phyloP scores from a whole-genome alignment of 768 basidiomycete species.

The Suillus lakei region DNA sequence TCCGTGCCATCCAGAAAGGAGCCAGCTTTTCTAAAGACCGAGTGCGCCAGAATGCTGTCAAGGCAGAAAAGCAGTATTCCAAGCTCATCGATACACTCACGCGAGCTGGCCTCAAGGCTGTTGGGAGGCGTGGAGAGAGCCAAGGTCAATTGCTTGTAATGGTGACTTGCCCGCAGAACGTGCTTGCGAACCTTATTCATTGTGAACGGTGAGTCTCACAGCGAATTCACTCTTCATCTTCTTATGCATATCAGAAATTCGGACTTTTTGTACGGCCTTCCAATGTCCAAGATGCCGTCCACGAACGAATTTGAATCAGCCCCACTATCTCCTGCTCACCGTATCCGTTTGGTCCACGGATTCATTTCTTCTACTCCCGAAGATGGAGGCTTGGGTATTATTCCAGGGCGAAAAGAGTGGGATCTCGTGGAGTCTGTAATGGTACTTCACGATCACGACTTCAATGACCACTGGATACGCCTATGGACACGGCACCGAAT shows the following conservation, averaged over 20 bases:
- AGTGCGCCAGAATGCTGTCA: constrained; percentile 61
- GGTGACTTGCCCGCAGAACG: constrained; percentile 66
- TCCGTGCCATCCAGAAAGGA: constrained; percentile 51
- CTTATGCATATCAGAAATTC: constrained; percentile 51
- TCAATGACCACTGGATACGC: constrained; percentile 81
- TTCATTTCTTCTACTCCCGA: constrained; percentile 69
- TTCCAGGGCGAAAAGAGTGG: constrained; percentile 75
- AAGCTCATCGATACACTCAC: constrained; percentile 65
- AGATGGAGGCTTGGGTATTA: constrained; percentile 88
- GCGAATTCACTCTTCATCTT: not conserved
- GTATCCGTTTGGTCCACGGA: constrained; percentile 76
- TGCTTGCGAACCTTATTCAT: constrained; percentile 67
- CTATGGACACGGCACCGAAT: constrained; percentile 72
- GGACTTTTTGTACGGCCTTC: constrained; percentile 79
- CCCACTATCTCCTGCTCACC: constrained; percentile 67
- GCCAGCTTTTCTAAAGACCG: constrained; percentile 60
- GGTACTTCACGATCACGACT: constrained; percentile 81
- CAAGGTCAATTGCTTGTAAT: constrained; percentile 79
- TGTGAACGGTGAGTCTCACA: constrained; percentile 67
- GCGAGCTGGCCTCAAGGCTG: constrained; percentile 67
- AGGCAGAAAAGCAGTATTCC: constrained; percentile 72
- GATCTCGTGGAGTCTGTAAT: constrained; percentile 81
- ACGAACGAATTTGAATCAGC: constrained; percentile 47
- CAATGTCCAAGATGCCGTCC: constrained; percentile 51
- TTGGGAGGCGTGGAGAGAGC: constrained; percentile 77